A percentile compares a stretch with the other conserved stretches of the same genome.
phyloP scores from a whole-genome alignment of 495 filamentous ascomycete genomes.

The Cercophora samala region DNA sequence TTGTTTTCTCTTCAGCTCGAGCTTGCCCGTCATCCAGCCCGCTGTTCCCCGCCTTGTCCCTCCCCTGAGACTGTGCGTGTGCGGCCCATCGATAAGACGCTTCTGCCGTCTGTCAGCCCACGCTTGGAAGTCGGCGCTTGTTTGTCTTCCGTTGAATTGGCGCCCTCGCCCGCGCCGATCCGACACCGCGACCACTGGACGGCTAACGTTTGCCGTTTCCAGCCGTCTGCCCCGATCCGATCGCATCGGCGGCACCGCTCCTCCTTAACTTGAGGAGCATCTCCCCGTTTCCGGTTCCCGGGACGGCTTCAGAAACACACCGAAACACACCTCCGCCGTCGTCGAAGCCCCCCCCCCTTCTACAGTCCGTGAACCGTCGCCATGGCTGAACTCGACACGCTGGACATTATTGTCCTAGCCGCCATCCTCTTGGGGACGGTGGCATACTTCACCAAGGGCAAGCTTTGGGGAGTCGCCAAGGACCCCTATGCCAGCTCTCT shows the following conservation, averaged over 20 bases:
- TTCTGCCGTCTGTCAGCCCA: neutral
- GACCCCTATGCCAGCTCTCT: slow-evolving; percentile 80
- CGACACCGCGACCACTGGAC: slow-evolving; percentile 2
- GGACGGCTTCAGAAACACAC: neutral
- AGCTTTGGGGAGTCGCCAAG: slow-evolving; percentile 80
- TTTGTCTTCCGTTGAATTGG: slow-evolving; percentile 10
- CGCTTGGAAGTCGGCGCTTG: slow-evolving; percentile 7
- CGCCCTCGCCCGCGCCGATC: slow-evolving; percentile 11
- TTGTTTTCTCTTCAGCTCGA: neutral
- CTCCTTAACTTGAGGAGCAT: neutral
- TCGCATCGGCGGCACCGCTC: slow-evolving; percentile 1
- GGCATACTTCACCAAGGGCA: slow-evolving; percentile 97
- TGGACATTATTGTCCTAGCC: slow-evolving; percentile 88
- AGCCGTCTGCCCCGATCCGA: slow-evolving; percentile 10
- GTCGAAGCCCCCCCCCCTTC: neutral
- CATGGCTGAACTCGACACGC: slow-evolving; percentile 95
- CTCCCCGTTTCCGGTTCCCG: slow-evolving; percentile 1
- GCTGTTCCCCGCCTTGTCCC: neutral
- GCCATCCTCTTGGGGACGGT: slow-evolving; percentile 79
- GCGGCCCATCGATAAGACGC: neutral
- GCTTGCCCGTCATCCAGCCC: neutral
- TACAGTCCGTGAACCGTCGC: slow-evolving; percentile 14
- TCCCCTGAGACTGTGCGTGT: neutral
- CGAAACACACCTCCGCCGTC: neutral
- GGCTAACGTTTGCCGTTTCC: slow-evolving; percentile 24